These are phyloP conservation scores for Erigeron philadelphicus DNA, from an alignment of 140 eudicot genomes.

Conservation along the genomic window DNA sequence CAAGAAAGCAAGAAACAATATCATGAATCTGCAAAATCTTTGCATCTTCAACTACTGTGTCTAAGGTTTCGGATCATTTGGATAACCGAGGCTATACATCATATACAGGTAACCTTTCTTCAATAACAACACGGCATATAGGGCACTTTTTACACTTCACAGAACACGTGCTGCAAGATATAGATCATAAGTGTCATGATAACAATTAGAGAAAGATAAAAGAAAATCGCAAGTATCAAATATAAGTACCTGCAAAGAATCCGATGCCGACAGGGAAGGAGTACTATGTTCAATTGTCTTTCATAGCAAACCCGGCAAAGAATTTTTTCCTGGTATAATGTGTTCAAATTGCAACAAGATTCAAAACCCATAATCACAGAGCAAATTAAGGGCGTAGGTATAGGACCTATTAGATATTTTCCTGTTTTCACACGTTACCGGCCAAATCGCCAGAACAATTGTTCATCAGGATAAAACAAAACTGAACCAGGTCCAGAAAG, in stretches of 20 bases:
- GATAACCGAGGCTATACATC: conserved; percentile 53
- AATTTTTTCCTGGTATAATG: conserved; percentile 69
- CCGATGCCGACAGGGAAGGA: conserved; percentile 92
- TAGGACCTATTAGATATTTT: too few species aligned
- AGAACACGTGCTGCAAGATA: conserved; percentile 60
- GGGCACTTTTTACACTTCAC: conserved; percentile 91
- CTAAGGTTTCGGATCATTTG: background rate
- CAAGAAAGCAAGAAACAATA: background rate
- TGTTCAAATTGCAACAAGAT: background rate
- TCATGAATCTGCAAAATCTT: conserved; percentile 5
- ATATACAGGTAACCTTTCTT: conserved; percentile 72
- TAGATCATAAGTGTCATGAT: background rate
- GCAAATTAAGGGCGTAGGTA: background rate
- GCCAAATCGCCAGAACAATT: too few species aligned
- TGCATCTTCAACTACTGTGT: conserved; percentile 7
- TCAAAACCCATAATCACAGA: background rate
- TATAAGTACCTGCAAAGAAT: conserved; percentile 76
- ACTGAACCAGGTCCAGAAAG: too few species aligned
- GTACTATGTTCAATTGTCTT: conserved; percentile 77
- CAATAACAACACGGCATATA: conserved; percentile 69
- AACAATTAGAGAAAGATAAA: background rate
- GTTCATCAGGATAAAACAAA: too few species aligned
- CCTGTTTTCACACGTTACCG: too few species aligned
- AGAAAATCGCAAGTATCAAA: background rate
- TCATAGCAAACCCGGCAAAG: conserved; percentile 95